phyloP scores from a whole-genome alignment of 2,329 filamentous ascomycete species.

The Hirsutella thompsonii region DNA sequence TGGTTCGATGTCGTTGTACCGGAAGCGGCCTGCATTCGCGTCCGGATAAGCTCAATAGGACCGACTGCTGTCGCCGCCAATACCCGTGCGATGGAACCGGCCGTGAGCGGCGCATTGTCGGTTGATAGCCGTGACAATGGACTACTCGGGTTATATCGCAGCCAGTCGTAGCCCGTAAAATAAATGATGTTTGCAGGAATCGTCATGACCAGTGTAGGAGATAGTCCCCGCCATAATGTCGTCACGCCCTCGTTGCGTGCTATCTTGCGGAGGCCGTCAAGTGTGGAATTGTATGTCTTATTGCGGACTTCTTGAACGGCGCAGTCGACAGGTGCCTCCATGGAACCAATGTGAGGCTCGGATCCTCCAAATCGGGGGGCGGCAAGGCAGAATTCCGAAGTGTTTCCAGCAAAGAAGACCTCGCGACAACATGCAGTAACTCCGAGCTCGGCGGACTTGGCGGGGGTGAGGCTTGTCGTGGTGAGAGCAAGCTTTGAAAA shows the following conservation, averaged over 20 bases:
- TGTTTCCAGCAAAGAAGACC: slow-evolving; percentile 91
- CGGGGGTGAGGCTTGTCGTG: slow-evolving; percentile 47
- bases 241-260: slow-evolving; percentile 79
- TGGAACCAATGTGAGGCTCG: slow-evolving; percentile 26
- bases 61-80: slow-evolving; percentile 73
- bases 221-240: slow-evolving; percentile 84
- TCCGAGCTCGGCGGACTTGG: slow-evolving; percentile 69
- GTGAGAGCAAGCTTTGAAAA: slow-evolving; percentile 43
- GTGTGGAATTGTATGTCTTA: slow-evolving; percentile 75
- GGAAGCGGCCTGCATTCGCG: slow-evolving; percentile 71
- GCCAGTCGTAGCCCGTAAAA: slow-evolving; percentile 94
- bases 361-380: slow-evolving; percentile 39
- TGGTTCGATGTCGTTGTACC: slow-evolving; percentile 49
- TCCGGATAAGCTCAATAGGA: slow-evolving; percentile 89
- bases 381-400: slow-evolving; percentile 69
- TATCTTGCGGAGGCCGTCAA: slow-evolving; percentile 89
- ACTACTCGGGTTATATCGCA: slow-evolving; percentile 61
- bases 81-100: slow-evolving; percentile 65
- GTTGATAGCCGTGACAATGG: slow-evolving; percentile 57
- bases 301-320: slow-evolving; percentile 79
- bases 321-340: slow-evolving; percentile 49
- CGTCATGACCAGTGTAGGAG: slow-evolving; percentile 89
- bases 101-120: slow-evolving; percentile 64
- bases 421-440: slow-evolving; percentile 93
- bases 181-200: slow-evolving; percentile 96